phyloP scores from a whole-genome alignment of 176 grass and related monocot genomes.

The Phragmites australis region DNA sequence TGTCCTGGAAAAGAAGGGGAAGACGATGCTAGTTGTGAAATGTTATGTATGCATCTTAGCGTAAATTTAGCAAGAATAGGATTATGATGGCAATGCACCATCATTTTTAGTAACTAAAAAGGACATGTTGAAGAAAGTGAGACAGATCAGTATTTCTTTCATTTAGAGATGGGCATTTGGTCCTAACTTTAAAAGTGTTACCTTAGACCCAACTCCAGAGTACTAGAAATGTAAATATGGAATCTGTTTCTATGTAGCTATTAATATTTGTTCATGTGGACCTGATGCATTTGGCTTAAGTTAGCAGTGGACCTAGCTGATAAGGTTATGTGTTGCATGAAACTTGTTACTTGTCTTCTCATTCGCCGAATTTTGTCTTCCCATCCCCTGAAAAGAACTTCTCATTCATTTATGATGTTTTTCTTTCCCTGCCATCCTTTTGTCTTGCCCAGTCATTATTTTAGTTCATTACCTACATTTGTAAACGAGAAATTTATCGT shows the following conservation, averaged over 20 bases:
- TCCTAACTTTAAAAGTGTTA: not conserved
- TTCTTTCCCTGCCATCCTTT: not conserved
- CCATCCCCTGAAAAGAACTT: not conserved
- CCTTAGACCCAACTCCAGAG: not conserved
- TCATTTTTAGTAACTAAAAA: not conserved
- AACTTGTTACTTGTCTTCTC: not conserved
- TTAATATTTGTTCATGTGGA: not conserved
- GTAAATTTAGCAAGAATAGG: not conserved
- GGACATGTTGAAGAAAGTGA: not conserved
- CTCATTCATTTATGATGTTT: not conserved
- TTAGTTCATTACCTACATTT: not conserved
- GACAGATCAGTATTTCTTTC: not conserved
- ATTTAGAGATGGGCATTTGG: constrained; percentile 3
- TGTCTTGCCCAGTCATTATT: not conserved
- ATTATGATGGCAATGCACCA: no score
- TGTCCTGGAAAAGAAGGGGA: not conserved
- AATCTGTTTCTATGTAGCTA: not conserved
- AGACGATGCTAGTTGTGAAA: not conserved
- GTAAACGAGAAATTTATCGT: not conserved
- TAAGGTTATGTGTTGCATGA: constrained; percentile 17
- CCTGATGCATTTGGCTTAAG: not conserved
- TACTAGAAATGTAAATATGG: not conserved
- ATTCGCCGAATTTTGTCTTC: no score
- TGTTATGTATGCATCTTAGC: not conserved
- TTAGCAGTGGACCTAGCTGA: not conserved